Evolutionary conservation across 345 rosid species (phyloP), one percentile per base, ranked within the genome.

Genomic region (Salix arbutifolia): DNA sequence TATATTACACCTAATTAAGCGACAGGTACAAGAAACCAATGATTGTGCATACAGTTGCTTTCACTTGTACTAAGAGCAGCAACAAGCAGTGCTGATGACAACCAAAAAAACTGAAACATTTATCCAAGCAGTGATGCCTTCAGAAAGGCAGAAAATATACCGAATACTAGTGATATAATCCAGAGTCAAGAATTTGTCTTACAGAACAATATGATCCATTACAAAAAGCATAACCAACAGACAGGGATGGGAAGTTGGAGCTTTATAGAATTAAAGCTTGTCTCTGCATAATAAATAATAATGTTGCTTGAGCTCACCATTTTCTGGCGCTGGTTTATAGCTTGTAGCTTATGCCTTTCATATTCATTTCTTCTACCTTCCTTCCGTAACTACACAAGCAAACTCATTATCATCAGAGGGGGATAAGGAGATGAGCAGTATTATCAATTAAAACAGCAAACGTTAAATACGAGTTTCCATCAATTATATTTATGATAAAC

Each of bases 301-400:
- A 60, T 11, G 18, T 40, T n/a, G 67, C 26, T 67, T 52, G 38
- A 23, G 69, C 83, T 85, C 78, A 93, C 97, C 99, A 92, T 76
- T 88, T 92, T 96, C 88, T 96, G 98, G 65, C 99, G 96, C 85
- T 96, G 98, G 83, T 96, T 93, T 75, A 96, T 76, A 81, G 98
- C 88, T 86, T 93, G 99, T 82, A 96, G 85, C 81, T 93, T 96
- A 81, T 96, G 99, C 87, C 98, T 91, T 88, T 96, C 99, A 79
- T 92, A 93, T 83, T 96, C 99, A 72, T 93, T 96, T 88, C 93
- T 92, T 75, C 99, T 86, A 75, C 98, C 99, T 80, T 96, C 98
- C 86, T 96, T 96, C 73, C 91, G 87, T 76, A 96, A 84, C 99
- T 96, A 91, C 76, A 76, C 56, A 70, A 30, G 79, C 83, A 84